phyloP scores from a whole-genome alignment of 768 basidiomycete genomes.

The Kwoniella dejecticola region DNA sequence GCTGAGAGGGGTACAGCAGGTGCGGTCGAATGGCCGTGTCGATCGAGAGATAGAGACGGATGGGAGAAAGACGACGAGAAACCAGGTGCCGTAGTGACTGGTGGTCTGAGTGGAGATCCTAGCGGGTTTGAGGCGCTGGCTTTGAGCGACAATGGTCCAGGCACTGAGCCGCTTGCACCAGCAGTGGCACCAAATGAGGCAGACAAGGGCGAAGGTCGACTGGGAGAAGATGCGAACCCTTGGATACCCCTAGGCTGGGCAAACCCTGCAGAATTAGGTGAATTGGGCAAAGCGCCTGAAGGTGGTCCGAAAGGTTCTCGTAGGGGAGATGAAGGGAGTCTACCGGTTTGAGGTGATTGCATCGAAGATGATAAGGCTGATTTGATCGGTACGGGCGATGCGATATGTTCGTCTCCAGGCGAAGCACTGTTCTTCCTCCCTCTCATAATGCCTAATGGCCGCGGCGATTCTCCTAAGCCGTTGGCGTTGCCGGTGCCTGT shows the following conservation, averaged over 20 bases:
- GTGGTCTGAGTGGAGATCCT: conserved; percentile 36
- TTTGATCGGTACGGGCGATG: conserved; percentile 44
- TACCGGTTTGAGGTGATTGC: conserved; percentile 38
- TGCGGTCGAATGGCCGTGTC: background rate
- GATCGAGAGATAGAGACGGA: conserved; percentile 14
- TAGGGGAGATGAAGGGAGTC: conserved; percentile 39
- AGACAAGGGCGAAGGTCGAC: conserved; percentile 45
- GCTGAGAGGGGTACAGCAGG: conserved; percentile 40
- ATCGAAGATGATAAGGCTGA: conserved; percentile 42
- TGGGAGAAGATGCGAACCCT: conserved; percentile 51
- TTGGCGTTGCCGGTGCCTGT: conserved; percentile 6
- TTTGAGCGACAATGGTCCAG: conserved; percentile 48
- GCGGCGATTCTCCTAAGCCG: conserved; percentile 7
- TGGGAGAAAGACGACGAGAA: conserved; percentile 47
- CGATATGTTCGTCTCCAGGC: conserved; percentile 24
- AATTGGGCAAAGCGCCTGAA: conserved; percentile 31
- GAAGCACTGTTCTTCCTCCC: conserved; percentile 22
- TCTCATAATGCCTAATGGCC: conserved; percentile 14
- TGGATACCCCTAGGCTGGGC: conserved; percentile 19
- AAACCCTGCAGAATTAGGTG: conserved; percentile 42
- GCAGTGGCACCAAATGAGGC: conserved; percentile 60
- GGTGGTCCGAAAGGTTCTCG: conserved; percentile 51
- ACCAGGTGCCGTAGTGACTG: conserved; percentile 28
- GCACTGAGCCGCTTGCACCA: conserved; percentile 45
- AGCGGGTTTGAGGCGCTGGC: conserved; percentile 25